Conservation (phyloP, 2,329 filamentous ascomycete species). For the Nemania sp. region DNA sequence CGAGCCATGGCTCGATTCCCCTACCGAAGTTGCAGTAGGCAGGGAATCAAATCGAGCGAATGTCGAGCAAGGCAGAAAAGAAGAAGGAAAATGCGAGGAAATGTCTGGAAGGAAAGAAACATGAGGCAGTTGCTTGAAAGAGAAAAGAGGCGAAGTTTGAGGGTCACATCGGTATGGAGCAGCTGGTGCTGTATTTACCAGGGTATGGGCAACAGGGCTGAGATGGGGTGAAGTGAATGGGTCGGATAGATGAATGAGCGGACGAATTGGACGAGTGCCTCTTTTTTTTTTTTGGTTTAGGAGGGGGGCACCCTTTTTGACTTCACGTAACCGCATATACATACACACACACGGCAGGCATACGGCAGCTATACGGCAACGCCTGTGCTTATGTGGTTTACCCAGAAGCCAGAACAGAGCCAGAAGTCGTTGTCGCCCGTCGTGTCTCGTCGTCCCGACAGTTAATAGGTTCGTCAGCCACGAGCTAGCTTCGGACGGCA, state of each 20-base stretch:
- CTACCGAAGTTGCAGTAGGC: conserved; percentile 8
- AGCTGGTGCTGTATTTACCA: conserved; percentile 33
- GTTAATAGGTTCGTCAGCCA: conserved; percentile 11
- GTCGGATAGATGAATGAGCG: not conserved
- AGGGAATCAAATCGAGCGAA: conserved; percentile 31
- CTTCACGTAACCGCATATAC: conserved; percentile 7
- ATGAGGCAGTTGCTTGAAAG: conserved; percentile 40
- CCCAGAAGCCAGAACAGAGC: no score
- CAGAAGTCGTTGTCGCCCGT: not conserved
- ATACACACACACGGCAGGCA: not conserved
- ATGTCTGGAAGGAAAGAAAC: conserved; percentile 34
- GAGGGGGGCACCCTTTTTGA: conserved; percentile 15
- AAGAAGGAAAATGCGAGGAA: no score
- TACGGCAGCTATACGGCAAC: conserved; percentile 1
- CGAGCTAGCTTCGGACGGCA: conserved; percentile 14
- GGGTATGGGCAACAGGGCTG: conserved; percentile 40
- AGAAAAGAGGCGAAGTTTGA: conserved; percentile 43
- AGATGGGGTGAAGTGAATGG: conserved; percentile 36
- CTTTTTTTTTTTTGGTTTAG: no score
- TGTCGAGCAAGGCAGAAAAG: conserved; percentile 32
- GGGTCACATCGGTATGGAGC: conserved; percentile 38
- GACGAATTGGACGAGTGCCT: not conserved
- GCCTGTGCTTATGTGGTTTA: conserved; percentile 19
- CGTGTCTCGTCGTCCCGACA: conserved; percentile 6
- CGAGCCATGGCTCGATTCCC: conserved; percentile 48